phyloP scores from a whole-genome alignment of 2,329 filamentous ascomycete genomes.

The Calonectria pteridis region DNA sequence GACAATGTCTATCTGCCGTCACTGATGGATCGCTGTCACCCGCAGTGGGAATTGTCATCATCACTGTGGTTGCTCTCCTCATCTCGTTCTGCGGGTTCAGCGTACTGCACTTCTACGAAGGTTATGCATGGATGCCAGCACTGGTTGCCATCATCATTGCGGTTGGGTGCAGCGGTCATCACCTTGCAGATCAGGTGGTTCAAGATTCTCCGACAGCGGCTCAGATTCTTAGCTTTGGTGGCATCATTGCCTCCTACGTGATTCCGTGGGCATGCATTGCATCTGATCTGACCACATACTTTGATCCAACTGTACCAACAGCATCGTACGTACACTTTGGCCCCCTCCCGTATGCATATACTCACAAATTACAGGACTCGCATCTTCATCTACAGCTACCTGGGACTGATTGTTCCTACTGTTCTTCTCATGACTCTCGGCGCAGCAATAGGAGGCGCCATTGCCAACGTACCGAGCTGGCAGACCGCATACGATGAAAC shows the following conservation, averaged over 20 bases:
- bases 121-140: neutral
- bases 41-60: neutral
- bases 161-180: neutral
- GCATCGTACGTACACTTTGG: neutral
- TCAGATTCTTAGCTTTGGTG: neutral
- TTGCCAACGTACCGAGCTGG: neutral
- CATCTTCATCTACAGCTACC: neutral
- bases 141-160: neutral
- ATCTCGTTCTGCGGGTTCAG: neutral
- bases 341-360: neutral
- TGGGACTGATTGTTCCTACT: neutral
- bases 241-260: neutral
- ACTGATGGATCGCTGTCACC: neutral
- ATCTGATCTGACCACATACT: neutral
- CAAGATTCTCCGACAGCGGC: neutral
- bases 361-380: neutral
- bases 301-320: neutral
- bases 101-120: neutral
- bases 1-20: neutral
- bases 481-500: neutral
- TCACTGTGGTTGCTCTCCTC: neutral
- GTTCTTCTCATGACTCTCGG: neutral
- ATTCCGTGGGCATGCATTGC: constrained; percentile 4
- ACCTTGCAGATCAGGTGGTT: neutral
- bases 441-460: neutral